A percentile compares a stretch with the other conserved stretches of the same genome.
Evolutionary conservation across 108 stramenopile species (phyloP).

Genomic region (Cylindrotheca fusiformis): DNA sequence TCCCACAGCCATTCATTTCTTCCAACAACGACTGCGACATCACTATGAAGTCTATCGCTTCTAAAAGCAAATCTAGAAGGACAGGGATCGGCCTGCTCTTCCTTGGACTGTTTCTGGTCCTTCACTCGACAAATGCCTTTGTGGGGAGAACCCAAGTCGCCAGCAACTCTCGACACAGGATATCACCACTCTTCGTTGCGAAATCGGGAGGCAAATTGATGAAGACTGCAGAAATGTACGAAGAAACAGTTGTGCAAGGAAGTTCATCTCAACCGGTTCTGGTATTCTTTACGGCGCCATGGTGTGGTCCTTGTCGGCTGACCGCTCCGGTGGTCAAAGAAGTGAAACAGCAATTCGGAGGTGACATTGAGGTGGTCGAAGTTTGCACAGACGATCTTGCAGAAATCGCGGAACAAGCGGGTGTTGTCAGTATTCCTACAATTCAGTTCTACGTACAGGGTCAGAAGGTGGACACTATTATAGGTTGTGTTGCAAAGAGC

Average conservation of each 20-base stretch:
- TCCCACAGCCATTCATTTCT: too few relatives aligned
- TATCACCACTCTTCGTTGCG: slow-evolving; percentile 25
- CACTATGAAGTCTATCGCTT: too few relatives aligned
- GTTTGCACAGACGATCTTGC: slow-evolving; percentile 84
- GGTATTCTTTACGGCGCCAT: slow-evolving; percentile 79
- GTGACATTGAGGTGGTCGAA: slow-evolving; percentile 64
- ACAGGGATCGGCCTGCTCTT: too few relatives aligned
- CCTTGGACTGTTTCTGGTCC: too few relatives aligned
- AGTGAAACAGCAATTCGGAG: slow-evolving; percentile 65
- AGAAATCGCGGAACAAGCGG: slow-evolving; percentile 64
- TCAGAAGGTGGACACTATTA: slow-evolving; percentile 69
- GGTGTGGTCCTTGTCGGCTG: slow-evolving; percentile 84
- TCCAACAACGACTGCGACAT: too few relatives aligned
- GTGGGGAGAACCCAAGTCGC: too few relatives aligned
- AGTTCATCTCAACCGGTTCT: slow-evolving; percentile 37
- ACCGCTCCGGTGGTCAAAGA: slow-evolving; percentile 77
- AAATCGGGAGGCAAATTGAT: slow-evolving; percentile 78
- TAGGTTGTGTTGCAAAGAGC: slow-evolving; percentile 81
- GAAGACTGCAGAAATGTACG: slow-evolving; percentile 52
- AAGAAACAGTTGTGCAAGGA: slow-evolving; percentile 37
- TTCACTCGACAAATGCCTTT: too few relatives aligned
- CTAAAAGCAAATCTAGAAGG: too few relatives aligned
- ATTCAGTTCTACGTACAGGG: slow-evolving; percentile 74
- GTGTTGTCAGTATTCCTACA: slow-evolving; percentile 81
- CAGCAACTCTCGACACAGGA: too few relatives aligned